Conservation (phyloP, 306 rosid genomes). For the Carpinus viminea region DNA sequence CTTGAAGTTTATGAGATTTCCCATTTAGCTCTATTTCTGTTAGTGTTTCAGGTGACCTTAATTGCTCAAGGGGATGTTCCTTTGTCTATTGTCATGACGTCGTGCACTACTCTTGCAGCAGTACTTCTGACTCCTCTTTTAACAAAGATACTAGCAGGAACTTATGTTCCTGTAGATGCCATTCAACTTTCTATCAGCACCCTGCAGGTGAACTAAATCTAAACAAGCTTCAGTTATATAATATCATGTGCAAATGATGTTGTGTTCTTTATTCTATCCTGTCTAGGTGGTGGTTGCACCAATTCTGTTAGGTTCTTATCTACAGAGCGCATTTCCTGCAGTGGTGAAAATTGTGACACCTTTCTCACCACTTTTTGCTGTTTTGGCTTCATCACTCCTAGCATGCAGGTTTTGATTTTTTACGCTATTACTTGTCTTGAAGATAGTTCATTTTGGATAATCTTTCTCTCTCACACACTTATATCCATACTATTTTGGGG, state of each 20-base stretch:
- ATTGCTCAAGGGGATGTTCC: constrained; percentile 54
- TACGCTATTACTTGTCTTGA: background rate
- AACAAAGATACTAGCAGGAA: constrained; percentile 40
- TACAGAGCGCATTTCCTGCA: constrained; percentile 39
- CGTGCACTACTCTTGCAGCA: constrained; percentile 49
- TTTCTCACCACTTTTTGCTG: constrained; percentile 47
- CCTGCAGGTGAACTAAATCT: constrained; percentile 32
- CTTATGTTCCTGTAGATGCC: constrained; percentile 43
- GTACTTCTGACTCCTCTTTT: constrained; percentile 44
- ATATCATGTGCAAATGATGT: background rate
- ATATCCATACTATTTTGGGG: background rate
- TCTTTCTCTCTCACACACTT: background rate
- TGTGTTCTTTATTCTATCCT: constrained; percentile 12
- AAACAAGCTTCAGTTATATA: background rate
- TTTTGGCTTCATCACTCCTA: constrained; percentile 42
- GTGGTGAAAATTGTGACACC: constrained; percentile 32
- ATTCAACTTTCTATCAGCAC: constrained; percentile 46
- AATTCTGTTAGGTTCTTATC: constrained; percentile 38
- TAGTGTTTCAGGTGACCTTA: constrained; percentile 50
- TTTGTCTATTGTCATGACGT: constrained; percentile 48
- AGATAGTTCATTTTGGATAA: background rate
- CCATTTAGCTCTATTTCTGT: constrained; percentile 17
- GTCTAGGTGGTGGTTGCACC: constrained; percentile 48
- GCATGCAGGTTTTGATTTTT: constrained; percentile 44
- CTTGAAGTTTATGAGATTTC: constrained; percentile 10